Evolutionary conservation across 2,329 filamentous ascomycete species (phyloP).

Genomic region (Aureobasidium namibiae): DNA sequence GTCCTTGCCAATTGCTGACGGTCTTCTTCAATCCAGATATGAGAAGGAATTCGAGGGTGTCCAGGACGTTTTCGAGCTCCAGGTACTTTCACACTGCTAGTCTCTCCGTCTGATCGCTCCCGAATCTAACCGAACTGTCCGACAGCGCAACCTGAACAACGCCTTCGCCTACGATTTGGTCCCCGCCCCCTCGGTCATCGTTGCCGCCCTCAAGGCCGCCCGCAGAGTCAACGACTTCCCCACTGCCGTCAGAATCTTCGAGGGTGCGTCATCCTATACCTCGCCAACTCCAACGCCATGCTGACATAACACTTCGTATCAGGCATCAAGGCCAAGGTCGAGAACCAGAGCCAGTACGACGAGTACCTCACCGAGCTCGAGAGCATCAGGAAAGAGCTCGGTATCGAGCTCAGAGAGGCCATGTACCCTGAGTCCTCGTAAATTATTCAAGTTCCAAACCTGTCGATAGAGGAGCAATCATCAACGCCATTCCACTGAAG

Average conservation of each 20-base stretch:
- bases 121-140: background rate
- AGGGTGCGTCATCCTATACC: constrained; percentile 58
- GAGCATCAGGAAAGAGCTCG: constrained; percentile 85
- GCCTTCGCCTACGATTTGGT: constrained; percentile 99
- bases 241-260: constrained; percentile 95
- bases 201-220: constrained; percentile 85
- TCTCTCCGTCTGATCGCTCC: background rate
- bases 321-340: constrained; percentile 99
- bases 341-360: constrained; percentile 96
- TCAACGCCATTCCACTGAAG: constrained; percentile 5
- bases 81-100: constrained; percentile 52
- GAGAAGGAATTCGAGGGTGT: constrained; percentile 98
- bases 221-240: constrained; percentile 97
- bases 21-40: constrained; percentile 56
- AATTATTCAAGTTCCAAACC: background rate
- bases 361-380: constrained; percentile 93
- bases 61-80: constrained; percentile 98
- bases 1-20: constrained; percentile 10
- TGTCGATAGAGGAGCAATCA: constrained; percentile 10
- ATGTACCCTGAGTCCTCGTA: constrained; percentile 59
- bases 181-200: constrained; percentile 82
- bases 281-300: background rate
- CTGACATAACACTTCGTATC: constrained; percentile 9
- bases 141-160: constrained; percentile 92
- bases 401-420: constrained; percentile 83